Percentiles rank a stretch among this genome's conserved stretches.
phyloP scores from a whole-genome alignment of 2,329 filamentous ascomycete species.

The Phyllachora maydis region DNA sequence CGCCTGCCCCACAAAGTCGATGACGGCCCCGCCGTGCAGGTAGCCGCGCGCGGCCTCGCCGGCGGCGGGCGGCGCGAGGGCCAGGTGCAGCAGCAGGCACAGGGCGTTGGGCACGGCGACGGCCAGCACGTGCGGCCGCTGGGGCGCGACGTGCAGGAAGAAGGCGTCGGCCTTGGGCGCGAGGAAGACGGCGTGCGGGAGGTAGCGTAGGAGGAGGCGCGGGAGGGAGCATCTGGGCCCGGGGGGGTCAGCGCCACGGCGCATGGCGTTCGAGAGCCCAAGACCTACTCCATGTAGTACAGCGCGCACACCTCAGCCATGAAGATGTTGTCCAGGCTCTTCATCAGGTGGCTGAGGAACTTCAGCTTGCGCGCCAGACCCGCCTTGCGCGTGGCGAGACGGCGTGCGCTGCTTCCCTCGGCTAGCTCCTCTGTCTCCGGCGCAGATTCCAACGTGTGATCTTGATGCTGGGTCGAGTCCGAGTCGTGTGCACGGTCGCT shows the following conservation, averaged over 20 bases:
- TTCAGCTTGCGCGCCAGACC: slow-evolving; percentile 32
- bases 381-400: too few relatives aligned
- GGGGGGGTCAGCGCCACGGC: slow-evolving; percentile 1
- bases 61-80: slow-evolving; percentile 31
- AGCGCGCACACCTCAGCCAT: slow-evolving; percentile 43
- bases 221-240: slow-evolving; percentile 39
- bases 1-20: slow-evolving; percentile 48
- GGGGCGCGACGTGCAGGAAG: slow-evolving; percentile 31
- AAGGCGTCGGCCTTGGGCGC: slow-evolving; percentile 39
- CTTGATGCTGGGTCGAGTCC: too few relatives aligned
- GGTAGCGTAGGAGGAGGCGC: slow-evolving; percentile 34
- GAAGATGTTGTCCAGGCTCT: slow-evolving; percentile 39
- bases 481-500: slow-evolving; percentile 1
- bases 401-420: too few relatives aligned
- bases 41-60: slow-evolving; percentile 42
- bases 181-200: slow-evolving; percentile 41
- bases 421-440: too few relatives aligned
- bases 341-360: slow-evolving; percentile 38
- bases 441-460: too few relatives aligned
- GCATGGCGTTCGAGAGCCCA: not conserved
- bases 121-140: slow-evolving; percentile 32
- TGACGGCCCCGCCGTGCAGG: slow-evolving; percentile 43
- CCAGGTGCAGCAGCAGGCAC: slow-evolving; percentile 38
- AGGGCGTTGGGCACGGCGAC: slow-evolving; percentile 36
- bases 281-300: slow-evolving; percentile 51